Evolutionary conservation across 2,329 filamentous ascomycete genomes (phyloP).

Genomic region (Emmonsiellopsis sp.): DNA sequence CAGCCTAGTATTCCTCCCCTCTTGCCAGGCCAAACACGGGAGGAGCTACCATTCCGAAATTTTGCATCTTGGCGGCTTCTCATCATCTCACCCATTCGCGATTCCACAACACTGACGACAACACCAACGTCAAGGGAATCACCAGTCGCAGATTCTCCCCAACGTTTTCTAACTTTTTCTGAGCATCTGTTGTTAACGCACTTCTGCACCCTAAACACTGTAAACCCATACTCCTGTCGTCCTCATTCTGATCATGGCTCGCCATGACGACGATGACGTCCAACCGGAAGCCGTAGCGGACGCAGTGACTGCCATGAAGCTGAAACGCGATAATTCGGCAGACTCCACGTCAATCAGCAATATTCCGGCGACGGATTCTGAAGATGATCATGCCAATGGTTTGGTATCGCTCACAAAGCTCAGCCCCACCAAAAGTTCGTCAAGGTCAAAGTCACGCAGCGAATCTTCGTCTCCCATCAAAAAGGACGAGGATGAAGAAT

Average conservation of each 20-base stretch:
- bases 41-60: background rate
- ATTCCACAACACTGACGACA: background rate
- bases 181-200: background rate
- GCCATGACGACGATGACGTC: slow-evolving; percentile 32
- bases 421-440: slow-evolving; percentile 12
- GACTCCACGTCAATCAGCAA: slow-evolving; percentile 19
- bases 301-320: slow-evolving; percentile 28
- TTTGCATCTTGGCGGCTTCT: background rate
- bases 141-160: background rate
- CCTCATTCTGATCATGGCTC: slow-evolving; percentile 24
- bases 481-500: slow-evolving; percentile 28
- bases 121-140: background rate
- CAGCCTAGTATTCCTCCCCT: background rate
- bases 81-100: background rate
- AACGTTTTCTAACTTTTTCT: background rate
- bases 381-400: slow-evolving; percentile 12
- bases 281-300: slow-evolving; percentile 24
- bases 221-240: background rate
- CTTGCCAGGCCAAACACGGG: background rate
- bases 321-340: slow-evolving; percentile 18
- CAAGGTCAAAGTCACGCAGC: slow-evolving; percentile 15
- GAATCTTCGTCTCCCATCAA: slow-evolving; percentile 16
- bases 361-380: slow-evolving; percentile 6
- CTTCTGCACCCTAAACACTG: background rate
- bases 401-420: slow-evolving; percentile 7